These are phyloP conservation scores for Entomortierella beljakovae DNA, from an alignment of 192 early-diverging fungal species.

Conservation along the genomic window DNA sequence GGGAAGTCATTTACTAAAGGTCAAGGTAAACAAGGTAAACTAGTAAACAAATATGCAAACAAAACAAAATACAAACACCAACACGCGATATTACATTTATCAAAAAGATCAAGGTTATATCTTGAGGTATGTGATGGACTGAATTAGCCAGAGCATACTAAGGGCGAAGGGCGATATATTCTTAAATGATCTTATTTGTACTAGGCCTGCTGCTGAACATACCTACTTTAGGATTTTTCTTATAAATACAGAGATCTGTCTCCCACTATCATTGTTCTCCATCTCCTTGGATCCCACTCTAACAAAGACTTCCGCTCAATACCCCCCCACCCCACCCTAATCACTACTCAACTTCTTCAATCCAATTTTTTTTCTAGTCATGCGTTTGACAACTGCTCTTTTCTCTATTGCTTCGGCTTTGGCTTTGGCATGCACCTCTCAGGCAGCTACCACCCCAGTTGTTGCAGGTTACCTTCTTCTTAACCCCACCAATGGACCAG, in stretches of 20 bases:
- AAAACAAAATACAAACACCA: background rate
- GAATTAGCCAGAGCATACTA: background rate
- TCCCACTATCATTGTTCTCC: background rate
- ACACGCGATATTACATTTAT: background rate
- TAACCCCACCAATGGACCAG: slow-evolving; percentile 38
- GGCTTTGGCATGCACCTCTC: slow-evolving; percentile 28
- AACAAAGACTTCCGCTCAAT: too few species aligned
- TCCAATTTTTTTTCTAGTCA: background rate
- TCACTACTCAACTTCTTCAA: background rate
- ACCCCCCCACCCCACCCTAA: background rate
- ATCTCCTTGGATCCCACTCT: too few species aligned
- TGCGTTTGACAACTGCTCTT: slow-evolving; percentile 49
- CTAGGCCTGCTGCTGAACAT: background rate
- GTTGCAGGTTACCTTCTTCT: slow-evolving; percentile 48
- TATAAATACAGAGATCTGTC: background rate
- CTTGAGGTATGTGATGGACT: background rate
- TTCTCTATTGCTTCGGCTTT: slow-evolving; percentile 49
- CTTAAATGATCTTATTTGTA: background rate
- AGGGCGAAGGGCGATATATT: background rate
- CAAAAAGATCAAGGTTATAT: background rate
- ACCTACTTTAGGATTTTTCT: background rate
- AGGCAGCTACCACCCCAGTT: slow-evolving; percentile 33
- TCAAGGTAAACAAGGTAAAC: too few species aligned
- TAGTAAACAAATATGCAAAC: too few species aligned
- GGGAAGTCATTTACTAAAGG: too few species aligned